These are phyloP conservation scores for Bipolaris gigantea DNA, from an alignment of 2,329 filamentous ascomycete genomes.

Conservation along the genomic window DNA sequence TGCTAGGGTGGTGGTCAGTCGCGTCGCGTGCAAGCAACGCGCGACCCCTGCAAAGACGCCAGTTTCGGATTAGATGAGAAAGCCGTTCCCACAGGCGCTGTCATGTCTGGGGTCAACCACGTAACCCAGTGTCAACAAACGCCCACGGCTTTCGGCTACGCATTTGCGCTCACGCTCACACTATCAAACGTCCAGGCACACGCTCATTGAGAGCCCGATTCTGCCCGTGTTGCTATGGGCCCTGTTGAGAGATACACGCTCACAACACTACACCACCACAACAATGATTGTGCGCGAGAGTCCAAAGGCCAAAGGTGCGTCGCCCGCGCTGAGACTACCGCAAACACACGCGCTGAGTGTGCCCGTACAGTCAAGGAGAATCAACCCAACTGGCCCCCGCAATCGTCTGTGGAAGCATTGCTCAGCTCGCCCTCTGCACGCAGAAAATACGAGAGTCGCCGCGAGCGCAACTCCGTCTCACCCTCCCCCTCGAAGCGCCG, in stretches of 20 bases:
- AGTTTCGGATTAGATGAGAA: slow-evolving; percentile 32
- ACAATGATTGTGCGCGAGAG: slow-evolving; percentile 54
- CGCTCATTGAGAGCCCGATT: background rate
- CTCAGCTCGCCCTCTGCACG: slow-evolving; percentile 76
- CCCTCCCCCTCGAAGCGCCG: slow-evolving; percentile 61
- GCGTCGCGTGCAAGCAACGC: slow-evolving; percentile 24
- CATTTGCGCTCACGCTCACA: background rate
- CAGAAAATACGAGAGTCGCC: slow-evolving; percentile 67
- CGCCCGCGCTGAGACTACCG: background rate
- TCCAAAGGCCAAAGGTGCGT: slow-evolving; percentile 48
- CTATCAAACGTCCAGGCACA: background rate
- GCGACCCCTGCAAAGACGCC: slow-evolving; percentile 28
- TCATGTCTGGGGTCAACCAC: slow-evolving; percentile 22
- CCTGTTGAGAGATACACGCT: slow-evolving; percentile 14
- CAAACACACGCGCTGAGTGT: slow-evolving; percentile 18
- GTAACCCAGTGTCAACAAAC: slow-evolving; percentile 23
- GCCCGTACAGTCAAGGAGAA: slow-evolving; percentile 40
- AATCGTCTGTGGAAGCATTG: slow-evolving; percentile 64
- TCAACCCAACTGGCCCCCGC: slow-evolving; percentile 61
- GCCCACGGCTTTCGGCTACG: slow-evolving; percentile 7
- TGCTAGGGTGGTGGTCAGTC: background rate
- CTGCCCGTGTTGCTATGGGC: slow-evolving; percentile 35
- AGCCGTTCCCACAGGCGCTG: background rate
- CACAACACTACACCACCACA: slow-evolving; percentile 23
- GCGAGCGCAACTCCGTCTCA: slow-evolving; percentile 59